A percentile compares a stretch with the other conserved stretches of the same genome.
These are phyloP conservation scores for Candida glucosophila DNA, from an alignment of 1,139 yeast species.

Conservation along the genomic window DNA sequence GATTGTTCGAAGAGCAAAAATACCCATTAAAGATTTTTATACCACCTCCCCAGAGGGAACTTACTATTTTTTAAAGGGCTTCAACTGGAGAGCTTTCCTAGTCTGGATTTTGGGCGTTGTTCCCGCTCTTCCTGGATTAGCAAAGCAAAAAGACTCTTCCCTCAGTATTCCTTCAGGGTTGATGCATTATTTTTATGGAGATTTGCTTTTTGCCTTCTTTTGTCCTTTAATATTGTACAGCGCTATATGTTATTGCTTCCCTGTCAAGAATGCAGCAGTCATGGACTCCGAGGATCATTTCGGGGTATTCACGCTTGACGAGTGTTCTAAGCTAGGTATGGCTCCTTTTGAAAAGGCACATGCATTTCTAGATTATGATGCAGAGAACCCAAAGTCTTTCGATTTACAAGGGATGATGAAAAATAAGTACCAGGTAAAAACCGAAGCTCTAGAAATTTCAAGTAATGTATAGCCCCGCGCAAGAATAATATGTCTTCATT, in stretches of 20 bases:
- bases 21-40: neutral
- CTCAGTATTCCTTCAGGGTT: conserved; percentile 1
- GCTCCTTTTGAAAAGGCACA: too few relatives aligned
- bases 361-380: too few relatives aligned
- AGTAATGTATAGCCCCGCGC: too few relatives aligned
- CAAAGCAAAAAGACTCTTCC: too few relatives aligned
- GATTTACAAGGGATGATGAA: too few relatives aligned
- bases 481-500: too few relatives aligned
- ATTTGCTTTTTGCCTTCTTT: conserved; percentile 23
- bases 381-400: too few relatives aligned
- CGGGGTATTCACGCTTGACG: conserved; percentile 23
- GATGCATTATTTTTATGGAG: neutral
- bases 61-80: neutral
- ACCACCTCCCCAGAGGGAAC: neutral
- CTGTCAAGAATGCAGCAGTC: conserved; percentile 21
- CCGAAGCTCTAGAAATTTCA: too few relatives aligned
- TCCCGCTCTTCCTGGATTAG: conserved; percentile 1
- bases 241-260: conserved; percentile 24
- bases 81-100: neutral
- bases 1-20: conserved; percentile 1
- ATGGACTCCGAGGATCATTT: conserved; percentile 28
- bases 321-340: conserved; percentile 3
- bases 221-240: conserved; percentile 30
- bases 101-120: neutral
- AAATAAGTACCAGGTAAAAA: too few relatives aligned